These are phyloP conservation scores for Suhomyces maxii DNA, from an alignment of 1,139 yeast species.

Conservation along the genomic window DNA sequence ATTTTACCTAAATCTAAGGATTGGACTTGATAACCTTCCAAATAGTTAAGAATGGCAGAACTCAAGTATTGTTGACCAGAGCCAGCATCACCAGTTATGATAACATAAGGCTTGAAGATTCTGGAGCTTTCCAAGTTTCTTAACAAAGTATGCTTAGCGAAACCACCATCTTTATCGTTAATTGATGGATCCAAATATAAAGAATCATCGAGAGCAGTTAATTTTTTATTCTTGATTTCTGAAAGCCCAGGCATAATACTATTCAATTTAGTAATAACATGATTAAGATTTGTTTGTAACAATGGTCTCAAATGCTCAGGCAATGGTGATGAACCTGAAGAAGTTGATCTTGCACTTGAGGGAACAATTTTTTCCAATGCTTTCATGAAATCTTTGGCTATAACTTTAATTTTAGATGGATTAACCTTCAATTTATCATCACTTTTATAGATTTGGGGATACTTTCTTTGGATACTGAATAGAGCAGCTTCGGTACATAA, in stretches of 20 bases:
- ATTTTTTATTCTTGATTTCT: slow-evolving; percentile 37
- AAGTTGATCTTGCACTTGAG: slow-evolving; percentile 83
- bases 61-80: slow-evolving; percentile 88
- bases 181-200: slow-evolving; percentile 60
- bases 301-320: slow-evolving; percentile 73
- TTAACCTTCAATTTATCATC: slow-evolving; percentile 73
- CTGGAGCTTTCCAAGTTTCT: slow-evolving; percentile 63
- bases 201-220: slow-evolving; percentile 69
- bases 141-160: slow-evolving; percentile 62
- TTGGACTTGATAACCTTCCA: slow-evolving; percentile 92
- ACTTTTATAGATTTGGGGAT: slow-evolving; percentile 88
- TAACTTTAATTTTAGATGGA: slow-evolving; percentile 69
- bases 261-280: slow-evolving; percentile 51
- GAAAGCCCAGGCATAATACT: slow-evolving; percentile 53
- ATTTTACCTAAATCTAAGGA: slow-evolving; percentile 77
- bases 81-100: slow-evolving; percentile 75
- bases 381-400: slow-evolving; percentile 83
- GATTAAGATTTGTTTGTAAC: slow-evolving; percentile 48
- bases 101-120: slow-evolving; percentile 77
- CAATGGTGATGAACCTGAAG: slow-evolving; percentile 72
- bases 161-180: slow-evolving; percentile 64
- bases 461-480: slow-evolving; percentile 84
- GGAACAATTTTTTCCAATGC: slow-evolving; percentile 90
- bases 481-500: slow-evolving; percentile 95
- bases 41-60: slow-evolving; percentile 73